Evolutionary conservation across 148 eudicot species (phyloP), one percentile per base, ranked within the genome.

Genomic region (Heliosperma pusillum): DNA sequence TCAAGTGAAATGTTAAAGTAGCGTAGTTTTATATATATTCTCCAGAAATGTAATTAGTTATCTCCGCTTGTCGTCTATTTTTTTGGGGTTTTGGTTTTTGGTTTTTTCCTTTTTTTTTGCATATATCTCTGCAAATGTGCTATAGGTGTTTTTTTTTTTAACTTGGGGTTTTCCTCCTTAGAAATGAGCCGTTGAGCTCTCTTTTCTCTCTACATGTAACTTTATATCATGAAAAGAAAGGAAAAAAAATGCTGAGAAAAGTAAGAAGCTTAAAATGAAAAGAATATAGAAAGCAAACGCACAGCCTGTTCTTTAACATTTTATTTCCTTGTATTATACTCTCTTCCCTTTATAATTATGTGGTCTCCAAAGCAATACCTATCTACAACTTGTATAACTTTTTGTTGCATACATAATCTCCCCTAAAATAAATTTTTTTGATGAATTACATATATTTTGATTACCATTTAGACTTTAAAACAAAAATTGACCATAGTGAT

Each of bases 211-310:
- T 69, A 74, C 72, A 73, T 78, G 80, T 81, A 78, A 68, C 70
- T 80, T 63, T 78, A 72, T 75, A 60, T 66, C 44, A 26, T 57
- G 52, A 57, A 53, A 59, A 70, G 62, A 26, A 36, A 64, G 56
- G 78, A 62, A 5, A 9, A 29, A 59, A 81, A 81, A 66, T 75
- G 82, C 59, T 69, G 81, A 81, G 84, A 63, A 78, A 81, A 75
- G 70, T 67, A 76, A 67, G 69, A 30, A 63, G 45, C 40, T 73
- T 53, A 17, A 57, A 60, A 59, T 72, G 71, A 79, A 78, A 78
- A 68, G 66, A 44, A 66, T 78, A 75, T 77, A 83, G 77, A 76
- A 75, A 76, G 63, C 64, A 72, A 73, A 80, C 60, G 60, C 73
- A 65, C 58, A 76, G 80, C 74, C 19, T 76, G 76, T 30, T 80